Conservation (phyloP, 1,284 basidiomycete genomes). For the Rhizopogon parksii region DNA sequence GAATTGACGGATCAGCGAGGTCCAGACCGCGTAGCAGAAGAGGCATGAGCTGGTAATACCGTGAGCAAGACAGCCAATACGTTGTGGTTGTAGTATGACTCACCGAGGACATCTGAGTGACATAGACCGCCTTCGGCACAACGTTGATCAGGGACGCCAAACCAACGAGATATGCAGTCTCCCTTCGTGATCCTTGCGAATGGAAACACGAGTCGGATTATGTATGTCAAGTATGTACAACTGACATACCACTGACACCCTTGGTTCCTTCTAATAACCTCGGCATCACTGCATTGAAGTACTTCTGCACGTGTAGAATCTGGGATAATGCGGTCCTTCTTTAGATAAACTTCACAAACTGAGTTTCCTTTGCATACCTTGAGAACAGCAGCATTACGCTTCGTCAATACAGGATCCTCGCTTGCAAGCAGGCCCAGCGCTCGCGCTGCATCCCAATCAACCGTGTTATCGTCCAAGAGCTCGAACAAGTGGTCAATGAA, state of each 20-base stretch:
- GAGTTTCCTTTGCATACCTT: constrained; percentile 44
- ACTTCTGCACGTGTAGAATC: constrained; percentile 84
- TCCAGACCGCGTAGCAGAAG: constrained; percentile 82
- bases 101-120: constrained; percentile 62
- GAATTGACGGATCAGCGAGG: constrained; percentile 66
- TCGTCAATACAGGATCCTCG: constrained; percentile 59
- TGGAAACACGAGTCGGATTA: constrained; percentile 3
- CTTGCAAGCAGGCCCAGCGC: constrained; percentile 63
- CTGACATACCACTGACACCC: constrained; percentile 35
- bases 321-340: constrained; percentile 26
- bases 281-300: constrained; percentile 71
- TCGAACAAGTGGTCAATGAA: constrained; percentile 64
- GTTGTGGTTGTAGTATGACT: constrained; percentile 17
- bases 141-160: constrained; percentile 78
- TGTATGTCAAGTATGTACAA: neutral
- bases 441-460: constrained; percentile 67
- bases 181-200: constrained; percentile 37
- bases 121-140: constrained; percentile 72
- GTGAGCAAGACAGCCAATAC: constrained; percentile 1
- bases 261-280: constrained; percentile 62
- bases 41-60: constrained; percentile 67
- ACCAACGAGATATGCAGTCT: constrained; percentile 76
- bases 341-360: constrained; percentile 2
- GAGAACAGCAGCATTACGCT: constrained; percentile 69
- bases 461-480: constrained; percentile 53